Conservation (phyloP, 768 basidiomycete genomes). For the Rickenella mellea region DNA sequence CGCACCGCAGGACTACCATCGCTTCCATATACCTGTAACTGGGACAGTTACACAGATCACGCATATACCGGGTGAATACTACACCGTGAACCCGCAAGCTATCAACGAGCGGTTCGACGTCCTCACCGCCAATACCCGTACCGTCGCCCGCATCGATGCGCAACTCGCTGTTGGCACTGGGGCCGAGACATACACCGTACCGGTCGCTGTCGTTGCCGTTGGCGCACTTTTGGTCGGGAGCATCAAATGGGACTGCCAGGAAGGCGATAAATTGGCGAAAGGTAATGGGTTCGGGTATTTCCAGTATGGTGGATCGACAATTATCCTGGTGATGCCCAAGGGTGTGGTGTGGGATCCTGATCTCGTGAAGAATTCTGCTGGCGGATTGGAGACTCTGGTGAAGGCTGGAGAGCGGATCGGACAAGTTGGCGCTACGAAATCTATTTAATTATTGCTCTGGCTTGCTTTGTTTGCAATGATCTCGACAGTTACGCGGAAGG, state of each 20-base stretch:
- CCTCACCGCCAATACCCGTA: slow-evolving; percentile 54
- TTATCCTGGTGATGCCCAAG: slow-evolving; percentile 52
- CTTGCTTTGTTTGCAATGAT: too few species aligned
- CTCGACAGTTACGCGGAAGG: too few species aligned
- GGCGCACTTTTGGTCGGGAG: slow-evolving; percentile 78
- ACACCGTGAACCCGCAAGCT: slow-evolving; percentile 73
- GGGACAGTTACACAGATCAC: slow-evolving; percentile 35
- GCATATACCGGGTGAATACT: slow-evolving; percentile 49
- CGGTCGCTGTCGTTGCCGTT: slow-evolving; percentile 62
- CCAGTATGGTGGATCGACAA: slow-evolving; percentile 69
- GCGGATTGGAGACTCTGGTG: slow-evolving; percentile 51
- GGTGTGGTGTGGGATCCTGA: slow-evolving; percentile 53
- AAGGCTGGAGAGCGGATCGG: slow-evolving; percentile 24
- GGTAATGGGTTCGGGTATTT: slow-evolving; percentile 64
- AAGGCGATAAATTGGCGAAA: slow-evolving; percentile 41
- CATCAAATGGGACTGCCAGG: slow-evolving; percentile 45
- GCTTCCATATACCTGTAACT: slow-evolving; percentile 66
- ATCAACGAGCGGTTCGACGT: slow-evolving; percentile 62
- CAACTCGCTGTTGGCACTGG: slow-evolving; percentile 30
- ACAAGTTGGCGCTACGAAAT: too few species aligned
- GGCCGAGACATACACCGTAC: slow-evolving; percentile 5
- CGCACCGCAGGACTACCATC: slow-evolving; percentile 78
- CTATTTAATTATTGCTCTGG: too few species aligned
- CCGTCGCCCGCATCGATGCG: slow-evolving; percentile 37
- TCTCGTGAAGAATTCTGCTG: slow-evolving; percentile 41